Evolutionary conservation across 352 stramenopile species (phyloP), one percentile per base, ranked within the genome.

Genomic region (Globisporangium sylvaticum): DNA sequence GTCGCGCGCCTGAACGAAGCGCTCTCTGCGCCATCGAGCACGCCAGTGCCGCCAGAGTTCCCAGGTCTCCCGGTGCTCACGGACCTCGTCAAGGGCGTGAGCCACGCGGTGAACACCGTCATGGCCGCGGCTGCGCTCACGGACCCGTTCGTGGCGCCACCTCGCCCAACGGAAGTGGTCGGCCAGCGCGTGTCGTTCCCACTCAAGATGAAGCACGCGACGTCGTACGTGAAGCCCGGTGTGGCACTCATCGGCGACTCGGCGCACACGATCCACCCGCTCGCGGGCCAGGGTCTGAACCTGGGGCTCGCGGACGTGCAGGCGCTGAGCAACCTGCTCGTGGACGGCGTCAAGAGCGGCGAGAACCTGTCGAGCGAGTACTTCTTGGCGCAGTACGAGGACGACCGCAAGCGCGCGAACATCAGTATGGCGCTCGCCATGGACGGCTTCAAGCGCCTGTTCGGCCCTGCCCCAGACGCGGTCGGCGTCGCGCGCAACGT

Each of bases 201-300:
- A 37, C 83, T 98, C 60, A 94, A 94, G 72, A 80, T 97, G 67
- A 87, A 90, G 67, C 91, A 97, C 72, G 88, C 91, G 27, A 87
- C 78, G 27, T 80, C 81, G 67, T 97, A 97, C 80, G 87, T 92
- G 31, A 90, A 91, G 68, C 78, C 81, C 0, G 81, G 92, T 42
- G 75, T 98, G 32, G 94, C 92, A 9, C 78, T 99, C 54, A 82
- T 98, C 15, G 96, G 96, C 58, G 96, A 99, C 83, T 97, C 96
- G 7, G 96, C 96, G 32, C 96, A 99, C 81, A 96, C 94, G 50
- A 95, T 99, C 63, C 96, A 99, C 80, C 96, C 96, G 37, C 93
- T 99, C 66, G 96, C 96, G 3, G 96, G 96, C 48, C 96, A 99
- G 79, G 95, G 95, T 10, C 79, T 99, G 52, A 99, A 99, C 85